Conservation (phyloP, 2,329 filamentous ascomycete species). For the Ceratocystiopsis sp. region DNA sequence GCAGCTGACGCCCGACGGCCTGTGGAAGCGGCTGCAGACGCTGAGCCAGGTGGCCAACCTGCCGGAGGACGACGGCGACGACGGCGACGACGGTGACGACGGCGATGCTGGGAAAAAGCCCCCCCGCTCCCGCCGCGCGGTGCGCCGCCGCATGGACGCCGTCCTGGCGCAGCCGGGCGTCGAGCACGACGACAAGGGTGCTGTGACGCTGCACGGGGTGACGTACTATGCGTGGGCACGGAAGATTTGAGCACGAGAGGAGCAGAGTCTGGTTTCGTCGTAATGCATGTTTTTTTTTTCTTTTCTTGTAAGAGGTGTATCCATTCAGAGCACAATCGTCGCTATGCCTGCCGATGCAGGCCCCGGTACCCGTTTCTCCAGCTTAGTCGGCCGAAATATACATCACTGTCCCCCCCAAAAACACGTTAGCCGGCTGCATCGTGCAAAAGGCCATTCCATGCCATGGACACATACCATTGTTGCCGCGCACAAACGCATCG, state of each 20-base stretch:
- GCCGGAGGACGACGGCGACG: constrained; percentile 26
- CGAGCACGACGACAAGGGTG: constrained; percentile 40
- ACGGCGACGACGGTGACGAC: not conserved
- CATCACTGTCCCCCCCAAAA: constrained; percentile 33
- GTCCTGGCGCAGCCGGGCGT: constrained; percentile 37
- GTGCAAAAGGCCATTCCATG: too few relatives aligned
- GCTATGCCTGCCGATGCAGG: too few relatives aligned
- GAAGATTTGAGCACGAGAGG: constrained; percentile 17
- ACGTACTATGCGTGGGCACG: constrained; percentile 48
- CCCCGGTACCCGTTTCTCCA: too few relatives aligned
- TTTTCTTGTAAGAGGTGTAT: too few relatives aligned
- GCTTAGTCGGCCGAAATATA: constrained; percentile 45
- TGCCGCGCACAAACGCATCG: constrained; percentile 88
- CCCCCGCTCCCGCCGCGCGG: constrained; percentile 25
- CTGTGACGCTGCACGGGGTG: constrained; percentile 45
- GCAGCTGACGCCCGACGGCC: constrained; percentile 37
- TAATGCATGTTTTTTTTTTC: too few relatives aligned
- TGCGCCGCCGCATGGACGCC: constrained; percentile 33
- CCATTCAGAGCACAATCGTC: too few relatives aligned
- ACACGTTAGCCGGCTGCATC: too few relatives aligned
- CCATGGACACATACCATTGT: constrained; percentile 47
- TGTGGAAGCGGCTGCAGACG: constrained; percentile 49
- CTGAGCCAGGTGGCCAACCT: constrained; percentile 47
- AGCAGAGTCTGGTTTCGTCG: too few relatives aligned
- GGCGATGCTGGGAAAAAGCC: not conserved